Evolutionary conservation across 2,329 filamentous ascomycete genomes (phyloP), one percentile per base, ranked within the genome.

Genomic region (Fusarium neocosmosporiellum): DNA sequence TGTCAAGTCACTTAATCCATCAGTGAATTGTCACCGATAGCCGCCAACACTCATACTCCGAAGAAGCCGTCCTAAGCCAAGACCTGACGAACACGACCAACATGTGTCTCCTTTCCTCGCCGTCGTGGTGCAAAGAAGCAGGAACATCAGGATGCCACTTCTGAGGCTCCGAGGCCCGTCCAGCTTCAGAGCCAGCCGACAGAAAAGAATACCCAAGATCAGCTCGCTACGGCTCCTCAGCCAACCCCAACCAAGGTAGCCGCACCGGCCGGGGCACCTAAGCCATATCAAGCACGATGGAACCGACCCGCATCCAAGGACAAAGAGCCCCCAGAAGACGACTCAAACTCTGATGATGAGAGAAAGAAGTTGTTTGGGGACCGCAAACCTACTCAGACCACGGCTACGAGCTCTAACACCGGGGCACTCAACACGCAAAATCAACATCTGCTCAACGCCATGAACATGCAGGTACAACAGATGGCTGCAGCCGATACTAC

Each of bases 91-190:
- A n/a, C 14, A 50, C 46, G 4, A 1, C 5, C 29, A 54, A 18
- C 50, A 54, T 54, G 50, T 54, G 50, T 24, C 50, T 54, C 13
- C 20, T 36, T 54, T 2, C 46, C 46, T 31, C 46, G 46, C 4
- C 31, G 31, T 10, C 50, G 50, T 13, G 50, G 31, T 11, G 13
- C 50, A 13, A 54, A 54, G 29, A 14, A 34, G 50, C n/a, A 20
- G 18, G 10, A 50, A 7, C 46, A 50, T n/a, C 46, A 31, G 14
- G 6, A 14, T n/a, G 18, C 18, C 46, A 7, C 46, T 7, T 27
- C 46, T 14, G 18, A 50, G 4, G 27, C 46, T 2, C 46, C 27
- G 4, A 50, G 18, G 2, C 46, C 46, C 9, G 11, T 31, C 7
- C 46, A 36, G 7, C 27, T 33, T 22, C 48, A 31, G n/a, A 33